phyloP scores from a whole-genome alignment of 2,329 filamentous ascomycete genomes.

The Colletotrichum gloeosporioides region DNA sequence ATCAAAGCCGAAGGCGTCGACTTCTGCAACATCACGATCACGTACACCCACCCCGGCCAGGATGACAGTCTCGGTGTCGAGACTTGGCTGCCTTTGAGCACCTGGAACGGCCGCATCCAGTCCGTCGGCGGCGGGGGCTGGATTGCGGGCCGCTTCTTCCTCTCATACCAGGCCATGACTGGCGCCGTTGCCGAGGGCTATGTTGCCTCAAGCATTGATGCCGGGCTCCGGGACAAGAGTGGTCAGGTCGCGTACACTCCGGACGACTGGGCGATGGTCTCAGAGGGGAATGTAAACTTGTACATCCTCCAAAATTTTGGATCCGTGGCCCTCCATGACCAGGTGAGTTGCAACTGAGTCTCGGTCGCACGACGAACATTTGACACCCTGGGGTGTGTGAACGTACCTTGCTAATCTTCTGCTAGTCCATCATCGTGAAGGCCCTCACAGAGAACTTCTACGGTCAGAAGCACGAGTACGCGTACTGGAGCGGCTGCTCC shows the following conservation, averaged over 20 bases:
- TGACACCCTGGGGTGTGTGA: background rate
- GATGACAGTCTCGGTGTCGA: constrained; percentile 27
- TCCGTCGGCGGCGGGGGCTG: constrained; percentile 35
- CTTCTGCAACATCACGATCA: background rate
- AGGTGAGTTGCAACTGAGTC: constrained; percentile 41
- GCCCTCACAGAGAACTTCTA: constrained; percentile 53
- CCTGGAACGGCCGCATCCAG: constrained; percentile 34
- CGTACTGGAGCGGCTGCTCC: constrained; percentile 56
- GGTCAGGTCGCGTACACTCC: background rate
- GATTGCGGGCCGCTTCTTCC: constrained; percentile 24
- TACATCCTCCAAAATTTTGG: constrained; percentile 37
- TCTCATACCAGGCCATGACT: constrained; percentile 22
- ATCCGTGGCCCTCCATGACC: constrained; percentile 31
- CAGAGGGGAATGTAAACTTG: constrained; percentile 16
- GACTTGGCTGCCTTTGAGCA: constrained; percentile 27
- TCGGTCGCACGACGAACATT: background rate
- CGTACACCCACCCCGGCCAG: constrained; percentile 6
- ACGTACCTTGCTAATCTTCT: background rate
- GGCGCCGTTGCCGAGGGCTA: constrained; percentile 25
- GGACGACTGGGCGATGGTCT: constrained; percentile 20
- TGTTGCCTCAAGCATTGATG: constrained; percentile 25
- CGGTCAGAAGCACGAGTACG: constrained; percentile 34
- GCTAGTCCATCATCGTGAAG: constrained; percentile 46
- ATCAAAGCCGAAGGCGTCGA: constrained; percentile 15
- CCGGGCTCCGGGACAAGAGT: background rate